These are phyloP conservation scores for Phytopythium litorale DNA, from an alignment of 352 stramenopile species.

Conservation along the genomic window DNA sequence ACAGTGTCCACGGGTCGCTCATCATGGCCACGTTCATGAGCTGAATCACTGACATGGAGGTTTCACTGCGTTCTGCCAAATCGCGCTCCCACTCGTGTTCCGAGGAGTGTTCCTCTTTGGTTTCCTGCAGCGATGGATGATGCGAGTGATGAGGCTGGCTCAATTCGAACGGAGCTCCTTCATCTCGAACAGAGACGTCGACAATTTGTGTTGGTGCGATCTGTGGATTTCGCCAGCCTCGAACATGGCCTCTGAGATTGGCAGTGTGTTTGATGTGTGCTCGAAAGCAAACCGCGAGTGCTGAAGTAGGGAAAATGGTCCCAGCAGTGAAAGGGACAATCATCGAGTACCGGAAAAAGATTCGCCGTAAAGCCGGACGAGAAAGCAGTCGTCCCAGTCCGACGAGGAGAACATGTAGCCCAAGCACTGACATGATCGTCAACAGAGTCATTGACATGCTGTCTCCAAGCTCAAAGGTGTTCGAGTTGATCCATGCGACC, in stretches of 20 bases:
- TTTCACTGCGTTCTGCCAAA: slow-evolving; percentile 1
- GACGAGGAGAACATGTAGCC: not conserved
- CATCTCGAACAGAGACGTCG: not conserved
- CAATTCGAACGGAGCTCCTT: slow-evolving; percentile 9
- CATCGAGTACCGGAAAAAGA: slow-evolving; percentile 6
- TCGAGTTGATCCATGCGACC: not conserved
- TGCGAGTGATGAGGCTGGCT: not conserved
- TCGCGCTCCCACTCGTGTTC: not conserved
- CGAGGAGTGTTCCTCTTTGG: not conserved
- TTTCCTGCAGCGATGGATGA: not conserved
- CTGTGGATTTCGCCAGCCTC: not conserved
- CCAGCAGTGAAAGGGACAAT: slow-evolving; percentile 1
- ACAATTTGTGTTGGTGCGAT: not conserved
- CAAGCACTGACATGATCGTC: slow-evolving; percentile 5
- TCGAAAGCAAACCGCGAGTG: slow-evolving; percentile 5
- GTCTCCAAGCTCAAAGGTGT: slow-evolving; percentile 5
- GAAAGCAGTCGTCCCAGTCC: not conserved
- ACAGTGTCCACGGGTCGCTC: slow-evolving; percentile 18
- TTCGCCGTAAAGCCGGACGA: not conserved
- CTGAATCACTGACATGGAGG: slow-evolving; percentile 15
- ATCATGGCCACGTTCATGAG: slow-evolving; percentile 29
- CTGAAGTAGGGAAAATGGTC: not conserved
- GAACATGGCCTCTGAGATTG: not conserved
- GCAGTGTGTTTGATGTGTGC: not conserved
- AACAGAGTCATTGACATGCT: slow-evolving; percentile 14